Evolutionary conservation across 2,329 filamentous ascomycete species (phyloP), one percentile per base, ranked within the genome.

Genomic region (Colletotrichum graminicola): DNA sequence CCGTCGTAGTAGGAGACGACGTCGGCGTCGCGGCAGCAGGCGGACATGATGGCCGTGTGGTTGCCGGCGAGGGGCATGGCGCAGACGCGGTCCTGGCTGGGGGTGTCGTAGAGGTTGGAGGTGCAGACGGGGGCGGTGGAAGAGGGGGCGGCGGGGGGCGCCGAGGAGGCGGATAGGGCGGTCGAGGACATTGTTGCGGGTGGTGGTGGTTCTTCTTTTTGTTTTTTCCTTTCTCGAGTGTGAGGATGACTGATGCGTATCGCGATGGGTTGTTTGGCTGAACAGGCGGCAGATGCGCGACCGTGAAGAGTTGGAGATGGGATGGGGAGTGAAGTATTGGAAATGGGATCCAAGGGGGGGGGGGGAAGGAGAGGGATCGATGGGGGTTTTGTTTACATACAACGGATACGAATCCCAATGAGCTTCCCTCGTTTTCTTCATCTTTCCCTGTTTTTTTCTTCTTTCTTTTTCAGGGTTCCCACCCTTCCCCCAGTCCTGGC

Each of bases 1-100:
- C 81, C 78, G 76, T 82, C 75, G 75, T 83, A 79, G 82, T 87
- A 87, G 73, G 78, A 78, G 60, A 83, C 77, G 36, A 87, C 79
- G 29, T 81, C 76, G 63, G 85, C 83, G 12, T 79, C 73, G 14
- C 80, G 78, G 75, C 86, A 88, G 82, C 86, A 88, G 29, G 77
- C 74, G 51, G 79, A 69, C 80, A 86, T 82, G 71, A 84, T 79
- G 47, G 81, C 78, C 62, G 82, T 80, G 78, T 83, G 77, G 73
- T 85, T 84, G 6, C 77, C 76, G 72, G 76, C 77, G 69, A 78
- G 78, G 34, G 81, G 76, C 61, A 85, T 78, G 3, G 80, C 86
- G 76, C 86, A 88, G 51, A 81, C 82, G 21, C 80, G 77, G 70
- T 87, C 85, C 29, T 77, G 75, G 47, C 79, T 78, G 21, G 86